phyloP scores from a whole-genome alignment of 129 eudicot species.

The Gnaphalium uliginosum region DNA sequence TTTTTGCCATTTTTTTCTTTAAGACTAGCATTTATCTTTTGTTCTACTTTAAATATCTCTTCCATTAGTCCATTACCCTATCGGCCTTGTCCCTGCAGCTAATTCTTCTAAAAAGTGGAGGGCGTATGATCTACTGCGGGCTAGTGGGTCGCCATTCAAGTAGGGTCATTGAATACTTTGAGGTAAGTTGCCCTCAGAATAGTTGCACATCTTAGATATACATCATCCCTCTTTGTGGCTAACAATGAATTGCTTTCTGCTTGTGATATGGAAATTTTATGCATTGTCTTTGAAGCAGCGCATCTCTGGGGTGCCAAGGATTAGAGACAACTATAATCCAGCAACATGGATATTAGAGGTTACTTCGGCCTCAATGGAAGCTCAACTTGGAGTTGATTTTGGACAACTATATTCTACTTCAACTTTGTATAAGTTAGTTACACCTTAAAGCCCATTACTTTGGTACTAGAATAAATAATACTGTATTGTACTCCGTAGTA shows the following conservation, averaged over 20 bases:
- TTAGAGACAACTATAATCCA: conserved; percentile 56
- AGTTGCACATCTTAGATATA: not conserved
- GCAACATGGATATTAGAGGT: conserved; percentile 73
- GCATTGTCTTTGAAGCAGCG: conserved; percentile 27
- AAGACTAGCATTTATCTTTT: no score
- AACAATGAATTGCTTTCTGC: not conserved
- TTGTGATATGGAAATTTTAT: no score
- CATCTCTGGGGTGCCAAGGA: conserved; percentile 50
- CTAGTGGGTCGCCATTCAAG: conserved; percentile 52
- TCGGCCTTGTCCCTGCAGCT: conserved; percentile 33
- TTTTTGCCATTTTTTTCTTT: no score
- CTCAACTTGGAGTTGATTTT: conserved; percentile 59
- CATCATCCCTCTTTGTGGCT: not conserved
- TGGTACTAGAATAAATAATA: no score
- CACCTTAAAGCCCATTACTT: no score
- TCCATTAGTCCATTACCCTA: not conserved
- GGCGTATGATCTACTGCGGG: conserved; percentile 61
- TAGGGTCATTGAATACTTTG: conserved; percentile 58
- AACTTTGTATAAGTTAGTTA: conserved; percentile 30
- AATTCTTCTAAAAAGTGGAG: conserved; percentile 60
- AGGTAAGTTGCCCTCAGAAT: conserved; percentile 28
- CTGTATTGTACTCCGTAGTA: no score
- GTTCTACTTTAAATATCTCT: not conserved
- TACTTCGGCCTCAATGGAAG: conserved; percentile 58
- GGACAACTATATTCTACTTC: conserved; percentile 47